Conservation (phyloP, 352 stramenopile species). For the Globisporangium solare region DNA sequence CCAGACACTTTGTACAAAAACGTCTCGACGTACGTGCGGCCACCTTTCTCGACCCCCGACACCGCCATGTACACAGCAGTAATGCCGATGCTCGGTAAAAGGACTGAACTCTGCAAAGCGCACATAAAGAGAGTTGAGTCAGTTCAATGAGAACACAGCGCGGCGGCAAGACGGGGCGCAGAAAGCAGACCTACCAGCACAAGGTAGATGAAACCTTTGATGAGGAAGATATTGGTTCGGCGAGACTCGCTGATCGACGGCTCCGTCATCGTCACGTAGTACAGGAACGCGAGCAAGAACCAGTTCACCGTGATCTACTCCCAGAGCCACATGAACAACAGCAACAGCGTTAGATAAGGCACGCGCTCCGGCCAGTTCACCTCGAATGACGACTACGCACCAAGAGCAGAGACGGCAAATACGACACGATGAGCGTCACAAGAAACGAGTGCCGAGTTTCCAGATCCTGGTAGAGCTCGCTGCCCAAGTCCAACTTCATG, state of each 20-base stretch:
- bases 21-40: constrained; percentile 64
- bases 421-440: constrained; percentile 58
- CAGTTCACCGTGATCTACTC: constrained; percentile 72
- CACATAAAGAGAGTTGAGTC: neutral
- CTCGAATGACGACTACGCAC: constrained; percentile 21
- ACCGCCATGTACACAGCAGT: constrained; percentile 75
- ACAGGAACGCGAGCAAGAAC: constrained; percentile 65
- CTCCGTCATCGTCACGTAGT: constrained; percentile 62
- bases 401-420: constrained; percentile 68
- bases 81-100: constrained; percentile 73
- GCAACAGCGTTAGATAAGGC: constrained; percentile 1
- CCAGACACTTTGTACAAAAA: constrained; percentile 82
- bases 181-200: constrained; percentile 42
- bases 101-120: constrained; percentile 59
- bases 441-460: constrained; percentile 41
- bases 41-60: constrained; percentile 43
- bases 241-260: constrained; percentile 60
- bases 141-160: no score
- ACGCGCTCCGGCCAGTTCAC: neutral
- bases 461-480: constrained; percentile 47
- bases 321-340: neutral
- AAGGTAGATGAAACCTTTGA: constrained; percentile 76
- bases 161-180: neutral
- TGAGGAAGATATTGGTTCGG: constrained; percentile 62
- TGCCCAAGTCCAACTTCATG: constrained; percentile 72